phyloP scores from a whole-genome alignment of 2,329 filamentous ascomycete genomes.

The Daldinia sp. region DNA sequence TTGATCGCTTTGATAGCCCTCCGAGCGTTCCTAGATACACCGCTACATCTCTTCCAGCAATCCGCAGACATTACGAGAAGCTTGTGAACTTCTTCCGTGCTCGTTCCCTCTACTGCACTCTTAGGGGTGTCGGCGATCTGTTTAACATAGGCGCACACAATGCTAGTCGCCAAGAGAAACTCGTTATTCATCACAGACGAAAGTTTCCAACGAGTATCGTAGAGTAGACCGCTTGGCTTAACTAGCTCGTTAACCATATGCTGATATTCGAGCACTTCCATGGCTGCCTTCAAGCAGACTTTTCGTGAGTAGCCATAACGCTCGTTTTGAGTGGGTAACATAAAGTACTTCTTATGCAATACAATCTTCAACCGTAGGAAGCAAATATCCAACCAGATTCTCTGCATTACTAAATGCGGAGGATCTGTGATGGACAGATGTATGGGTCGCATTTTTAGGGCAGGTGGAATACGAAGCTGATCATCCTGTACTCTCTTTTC shows the following conservation, averaged over 20 bases:
- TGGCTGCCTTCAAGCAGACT: slow-evolving; percentile 61
- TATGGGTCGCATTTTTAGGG: slow-evolving; percentile 41
- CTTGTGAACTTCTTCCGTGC: slow-evolving; percentile 24
- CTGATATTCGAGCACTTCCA: slow-evolving; percentile 62
- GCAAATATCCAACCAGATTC: slow-evolving; percentile 64
- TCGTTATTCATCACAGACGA: slow-evolving; percentile 59
- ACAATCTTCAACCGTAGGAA: slow-evolving; percentile 65
- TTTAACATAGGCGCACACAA: slow-evolving; percentile 61
- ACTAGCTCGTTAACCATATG: slow-evolving; percentile 63
- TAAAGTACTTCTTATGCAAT: slow-evolving; percentile 66
- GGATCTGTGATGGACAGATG: slow-evolving; percentile 59
- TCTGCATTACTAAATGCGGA: slow-evolving; percentile 63
- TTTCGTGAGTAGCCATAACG: slow-evolving; percentile 58
- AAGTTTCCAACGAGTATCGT: slow-evolving; percentile 60
- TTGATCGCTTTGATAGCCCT: slow-evolving; percentile 39
- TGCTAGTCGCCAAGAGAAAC: slow-evolving; percentile 62
- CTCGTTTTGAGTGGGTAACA: slow-evolving; percentile 50
- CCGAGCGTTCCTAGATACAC: slow-evolving; percentile 41
- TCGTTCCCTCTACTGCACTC: slow-evolving; percentile 23
- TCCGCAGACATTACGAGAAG: slow-evolving; percentile 35
- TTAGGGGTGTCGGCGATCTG: slow-evolving; percentile 21
- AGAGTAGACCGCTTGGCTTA: slow-evolving; percentile 57
- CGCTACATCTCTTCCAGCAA: slow-evolving; percentile 38
- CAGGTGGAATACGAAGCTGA: slow-evolving; percentile 31
- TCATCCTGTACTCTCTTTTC: slow-evolving; percentile 42